A percentile compares a stretch with the other conserved stretches of the same genome.
These are phyloP conservation scores for Gamsiella multidivaricata DNA, from an alignment of 192 early-diverging fungal genomes.

Conservation along the genomic window DNA sequence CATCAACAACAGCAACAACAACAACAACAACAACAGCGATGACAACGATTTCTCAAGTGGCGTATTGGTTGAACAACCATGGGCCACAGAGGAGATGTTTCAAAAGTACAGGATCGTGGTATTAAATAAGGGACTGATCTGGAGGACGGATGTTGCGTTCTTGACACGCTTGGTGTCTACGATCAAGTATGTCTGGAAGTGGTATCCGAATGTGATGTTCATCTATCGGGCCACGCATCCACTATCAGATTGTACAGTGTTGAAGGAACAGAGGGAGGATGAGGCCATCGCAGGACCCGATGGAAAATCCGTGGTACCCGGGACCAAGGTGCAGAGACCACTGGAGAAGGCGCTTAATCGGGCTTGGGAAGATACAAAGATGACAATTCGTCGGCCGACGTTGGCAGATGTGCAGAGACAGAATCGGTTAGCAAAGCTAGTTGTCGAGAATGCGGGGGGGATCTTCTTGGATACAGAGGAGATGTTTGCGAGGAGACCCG, in stretches of 20 bases:
- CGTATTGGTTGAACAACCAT: conserved; percentile 54
- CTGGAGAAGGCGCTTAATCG: background rate
- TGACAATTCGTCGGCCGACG: conserved; percentile 21
- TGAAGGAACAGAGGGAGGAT: conserved; percentile 30
- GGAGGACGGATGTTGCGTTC: conserved; percentile 54
- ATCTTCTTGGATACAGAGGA: conserved; percentile 61
- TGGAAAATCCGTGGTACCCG: conserved; percentile 13
- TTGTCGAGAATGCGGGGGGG: conserved; percentile 63
- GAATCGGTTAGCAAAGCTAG: conserved; percentile 60
- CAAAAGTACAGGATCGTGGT: conserved; percentile 53
- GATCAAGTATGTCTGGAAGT: conserved; percentile 47
- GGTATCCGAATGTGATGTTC: conserved; percentile 45
- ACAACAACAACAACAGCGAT: no score
- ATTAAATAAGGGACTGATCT: conserved; percentile 55
- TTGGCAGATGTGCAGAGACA: conserved; percentile 57
- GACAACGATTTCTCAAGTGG: conserved; percentile 27
- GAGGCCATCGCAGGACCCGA: conserved; percentile 9
- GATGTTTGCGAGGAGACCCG: conserved; percentile 56
- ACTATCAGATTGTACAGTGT: conserved; percentile 15
- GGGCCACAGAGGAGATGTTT: conserved; percentile 26
- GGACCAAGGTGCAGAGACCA: background rate
- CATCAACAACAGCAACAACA: no score
- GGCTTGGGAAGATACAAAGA: background rate
- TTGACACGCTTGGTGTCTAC: conserved; percentile 48
- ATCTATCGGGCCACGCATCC: conserved; percentile 58